These are phyloP conservation scores for Phytomonas sp. DNA, from an alignment of 208 protist species.

Conservation along the genomic window DNA sequence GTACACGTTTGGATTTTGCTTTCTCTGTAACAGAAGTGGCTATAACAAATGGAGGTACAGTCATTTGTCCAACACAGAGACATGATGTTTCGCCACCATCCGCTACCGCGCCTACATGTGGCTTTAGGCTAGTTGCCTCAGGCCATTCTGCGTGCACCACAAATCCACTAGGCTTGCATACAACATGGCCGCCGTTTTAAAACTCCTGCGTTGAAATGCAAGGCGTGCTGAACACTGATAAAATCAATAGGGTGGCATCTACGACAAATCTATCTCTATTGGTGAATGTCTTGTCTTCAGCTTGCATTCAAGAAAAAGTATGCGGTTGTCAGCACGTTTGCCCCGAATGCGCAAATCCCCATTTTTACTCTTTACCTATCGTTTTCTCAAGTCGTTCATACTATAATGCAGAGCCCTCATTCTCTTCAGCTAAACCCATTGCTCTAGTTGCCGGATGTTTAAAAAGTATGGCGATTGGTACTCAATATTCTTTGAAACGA, in stretches of 20 bases:
- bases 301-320: not conserved
- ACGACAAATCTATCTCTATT: not conserved
- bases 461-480: constrained; percentile 69
- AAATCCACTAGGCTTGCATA: not conserved
- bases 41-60: not conserved
- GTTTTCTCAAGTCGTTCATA: not conserved
- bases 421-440: constrained; percentile 53
- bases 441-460: constrained; percentile 84
- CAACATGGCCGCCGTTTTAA: not conserved
- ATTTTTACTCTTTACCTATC: not conserved
- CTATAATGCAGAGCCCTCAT: not conserved
- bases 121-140: not conserved
- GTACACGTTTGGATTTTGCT: constrained; percentile 16
- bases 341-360: not conserved
- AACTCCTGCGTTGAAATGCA: not conserved
- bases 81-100: constrained; percentile 1
- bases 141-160: not conserved
- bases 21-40: not conserved
- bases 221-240: not conserved
- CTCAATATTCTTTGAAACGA: constrained; percentile 70
- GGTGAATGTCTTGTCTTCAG: not conserved
- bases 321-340: not conserved
- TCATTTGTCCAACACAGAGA: not conserved
- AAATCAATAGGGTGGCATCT: not conserved
- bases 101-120: not conserved